Base-by-base conservation (phyloP, 2,329 filamentous ascomycete species). In the Aspergillus uvarum region DNA sequence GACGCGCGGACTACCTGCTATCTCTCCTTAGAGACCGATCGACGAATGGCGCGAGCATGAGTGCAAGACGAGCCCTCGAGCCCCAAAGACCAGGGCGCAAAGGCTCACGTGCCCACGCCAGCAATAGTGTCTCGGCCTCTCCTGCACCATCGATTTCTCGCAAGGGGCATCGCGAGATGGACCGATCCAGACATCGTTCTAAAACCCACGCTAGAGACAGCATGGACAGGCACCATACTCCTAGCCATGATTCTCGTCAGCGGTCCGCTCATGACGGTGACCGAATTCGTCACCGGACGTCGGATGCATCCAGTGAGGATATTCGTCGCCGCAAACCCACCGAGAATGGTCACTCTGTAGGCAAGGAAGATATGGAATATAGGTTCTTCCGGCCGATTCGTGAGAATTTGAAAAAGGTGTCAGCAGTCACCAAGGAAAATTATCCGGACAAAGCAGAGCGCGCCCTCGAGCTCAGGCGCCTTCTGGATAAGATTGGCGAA, bases 61-160 rank as follows among this genome's bases (percentile, higher is more conserved):
- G 86, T 21, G 90, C 89, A 3, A 92, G 91, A 74, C 88, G 88
- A 70, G 87, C 89, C 1, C 87, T 96, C 29, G 93, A 96, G 69
- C 96, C 96, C 65, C 93, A 97, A 69, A 6, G 93, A 96, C 74
- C 91, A 93, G 58, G 96, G 94, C 96, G 96, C 80, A 94, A 96
- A 71, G 69, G 72, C 47, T 67, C 72, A 12, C 72, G 76, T 12
- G 64, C 71, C 51, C 70, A 69, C 16, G 67, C 71, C 26, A 75
- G 75, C 58, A 68, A 67, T 22, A 79, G 76, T 61, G 71, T 79
- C 11, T 80, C 79, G 6, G 77, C 77, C 14, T 81, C 79, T 10
- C 80, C 80, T 19, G 77, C 77, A 4, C 77, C 78, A 32, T 76
- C 77, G 3, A 65, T 71, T 42, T 67, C 70, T 38, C 78, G 78